phyloP scores from a whole-genome alignment of 192 early-diverging fungal species.

The Backusella psychrophila region DNA sequence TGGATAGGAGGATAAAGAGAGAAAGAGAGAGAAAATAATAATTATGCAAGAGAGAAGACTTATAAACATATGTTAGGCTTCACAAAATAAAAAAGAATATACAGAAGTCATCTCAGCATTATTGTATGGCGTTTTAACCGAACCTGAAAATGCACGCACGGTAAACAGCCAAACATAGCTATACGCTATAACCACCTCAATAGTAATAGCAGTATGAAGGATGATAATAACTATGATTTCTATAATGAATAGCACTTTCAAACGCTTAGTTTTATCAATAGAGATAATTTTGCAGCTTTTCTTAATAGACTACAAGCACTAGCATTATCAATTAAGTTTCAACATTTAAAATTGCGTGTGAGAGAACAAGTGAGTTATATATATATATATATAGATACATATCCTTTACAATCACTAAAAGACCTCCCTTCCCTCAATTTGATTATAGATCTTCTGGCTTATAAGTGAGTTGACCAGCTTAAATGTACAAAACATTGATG shows the following conservation, averaged over 20 bases:
- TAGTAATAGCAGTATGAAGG: background rate
- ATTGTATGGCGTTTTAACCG: slow-evolving; percentile 57
- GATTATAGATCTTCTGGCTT: slow-evolving; percentile 55
- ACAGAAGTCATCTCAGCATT: slow-evolving; percentile 48
- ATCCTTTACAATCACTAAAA: too few species aligned
- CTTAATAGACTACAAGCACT: slow-evolving; percentile 40
- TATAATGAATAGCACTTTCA: slow-evolving; percentile 47
- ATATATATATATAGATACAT: too few species aligned
- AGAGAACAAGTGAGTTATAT: slow-evolving; percentile 35
- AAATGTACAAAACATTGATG: slow-evolving; percentile 48
- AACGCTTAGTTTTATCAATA: slow-evolving; percentile 57
- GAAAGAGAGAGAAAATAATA: background rate
- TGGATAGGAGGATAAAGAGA: background rate
- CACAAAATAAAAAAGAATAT: slow-evolving; percentile 20
- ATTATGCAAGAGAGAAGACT: background rate
- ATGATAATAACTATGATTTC: background rate
- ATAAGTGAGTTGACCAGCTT: slow-evolving; percentile 52
- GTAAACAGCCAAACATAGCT: slow-evolving; percentile 22
- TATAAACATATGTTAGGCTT: slow-evolving; percentile 10
- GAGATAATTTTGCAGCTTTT: slow-evolving; percentile 55
- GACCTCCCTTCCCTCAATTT: too few species aligned
- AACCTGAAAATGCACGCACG: slow-evolving; percentile 31
- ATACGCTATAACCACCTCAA: background rate
- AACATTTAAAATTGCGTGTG: slow-evolving; percentile 32
- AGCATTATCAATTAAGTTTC: slow-evolving; percentile 35